These are phyloP conservation scores for Nakataea oryzae DNA, from an alignment of 2,329 filamentous ascomycete genomes.

Conservation along the genomic window DNA sequence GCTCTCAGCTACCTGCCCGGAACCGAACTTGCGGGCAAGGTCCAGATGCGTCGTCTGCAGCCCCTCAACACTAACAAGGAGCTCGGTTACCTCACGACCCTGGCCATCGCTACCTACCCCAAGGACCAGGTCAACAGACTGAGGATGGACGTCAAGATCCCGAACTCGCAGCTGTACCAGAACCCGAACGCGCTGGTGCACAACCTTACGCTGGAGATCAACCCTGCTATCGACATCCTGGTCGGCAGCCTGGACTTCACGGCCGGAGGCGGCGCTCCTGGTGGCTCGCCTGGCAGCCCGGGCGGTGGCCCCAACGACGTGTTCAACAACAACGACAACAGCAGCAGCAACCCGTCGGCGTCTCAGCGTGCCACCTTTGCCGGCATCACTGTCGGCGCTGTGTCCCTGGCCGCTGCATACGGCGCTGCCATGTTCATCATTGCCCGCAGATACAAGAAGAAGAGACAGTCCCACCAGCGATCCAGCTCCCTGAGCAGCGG, in stretches of 20 bases:
- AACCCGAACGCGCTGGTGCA: conserved; percentile 55
- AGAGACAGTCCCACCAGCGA: conserved; percentile 66
- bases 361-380: conserved; percentile 52
- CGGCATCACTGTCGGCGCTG: conserved; percentile 66
- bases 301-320: conserved; percentile 19
- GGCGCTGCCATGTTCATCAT: conserved; percentile 92
- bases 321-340: conserved; percentile 19
- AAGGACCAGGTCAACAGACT: conserved; percentile 57
- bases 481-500: conserved; percentile 59
- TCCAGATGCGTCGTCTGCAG: conserved; percentile 60
- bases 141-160: conserved; percentile 57
- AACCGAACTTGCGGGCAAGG: conserved; percentile 27
- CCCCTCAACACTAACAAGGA: conserved; percentile 62
- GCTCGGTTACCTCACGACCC: conserved; percentile 71
- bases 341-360: conserved; percentile 40
- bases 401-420: conserved; percentile 73
- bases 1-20: conserved; percentile 57
- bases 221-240: conserved; percentile 65
- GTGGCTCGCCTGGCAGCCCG: conserved; percentile 22
- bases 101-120: conserved; percentile 62
- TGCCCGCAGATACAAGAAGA: conserved; percentile 81
- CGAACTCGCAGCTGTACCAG: conserved; percentile 66
- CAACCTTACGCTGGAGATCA: conserved; percentile 71
- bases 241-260: conserved; percentile 30
- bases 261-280: conserved; percentile 17